Evolutionary conservation across 371 early-diverging fungal species (phyloP).

Genomic region (Fennellomyces sp.): DNA sequence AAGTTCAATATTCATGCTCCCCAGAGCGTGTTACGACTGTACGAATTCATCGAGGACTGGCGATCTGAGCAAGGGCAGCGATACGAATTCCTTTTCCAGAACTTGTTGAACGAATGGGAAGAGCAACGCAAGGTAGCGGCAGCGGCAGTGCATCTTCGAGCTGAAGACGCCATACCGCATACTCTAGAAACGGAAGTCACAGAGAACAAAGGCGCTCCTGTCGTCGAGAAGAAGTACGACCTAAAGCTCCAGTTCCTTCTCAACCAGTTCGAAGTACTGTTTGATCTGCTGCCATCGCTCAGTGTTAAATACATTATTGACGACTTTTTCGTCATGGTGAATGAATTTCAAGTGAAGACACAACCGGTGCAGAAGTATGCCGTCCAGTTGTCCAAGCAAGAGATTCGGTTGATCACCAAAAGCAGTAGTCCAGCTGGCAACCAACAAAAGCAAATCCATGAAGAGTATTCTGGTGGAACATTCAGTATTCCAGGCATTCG

Average conservation of each 20-base stretch:
- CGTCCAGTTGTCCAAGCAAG: slow-evolving; percentile 60
- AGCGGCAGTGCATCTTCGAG: slow-evolving; percentile 7
- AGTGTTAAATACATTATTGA: slow-evolving; percentile 63
- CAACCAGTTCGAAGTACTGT: slow-evolving; percentile 58
- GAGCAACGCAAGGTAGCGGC: slow-evolving; percentile 44
- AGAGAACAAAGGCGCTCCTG: not conserved
- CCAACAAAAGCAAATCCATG: slow-evolving; percentile 13
- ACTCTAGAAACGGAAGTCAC: not conserved
- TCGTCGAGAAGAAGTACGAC: slow-evolving; percentile 38
- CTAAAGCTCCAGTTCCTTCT: slow-evolving; percentile 68
- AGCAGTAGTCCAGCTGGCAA: not conserved
- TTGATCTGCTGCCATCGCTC: slow-evolving; percentile 72
- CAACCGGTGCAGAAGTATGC: slow-evolving; percentile 48
- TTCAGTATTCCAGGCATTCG: slow-evolving; percentile 65
- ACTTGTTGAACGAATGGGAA: slow-evolving; percentile 73
- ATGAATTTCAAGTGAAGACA: slow-evolving; percentile 40
- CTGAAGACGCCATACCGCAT: not conserved
- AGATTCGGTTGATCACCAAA: slow-evolving; percentile 56
- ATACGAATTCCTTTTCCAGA: slow-evolving; percentile 76
- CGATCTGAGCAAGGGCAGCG: slow-evolving; percentile 74
- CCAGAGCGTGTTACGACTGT: slow-evolving; percentile 75
- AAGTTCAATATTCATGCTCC: slow-evolving; percentile 65
- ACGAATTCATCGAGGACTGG: slow-evolving; percentile 83
- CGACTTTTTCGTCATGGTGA: slow-evolving; percentile 57
- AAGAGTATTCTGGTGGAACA: slow-evolving; percentile 44